These are phyloP conservation scores for Arthromyces matolae DNA, from an alignment of 768 basidiomycete genomes.

Conservation along the genomic window DNA sequence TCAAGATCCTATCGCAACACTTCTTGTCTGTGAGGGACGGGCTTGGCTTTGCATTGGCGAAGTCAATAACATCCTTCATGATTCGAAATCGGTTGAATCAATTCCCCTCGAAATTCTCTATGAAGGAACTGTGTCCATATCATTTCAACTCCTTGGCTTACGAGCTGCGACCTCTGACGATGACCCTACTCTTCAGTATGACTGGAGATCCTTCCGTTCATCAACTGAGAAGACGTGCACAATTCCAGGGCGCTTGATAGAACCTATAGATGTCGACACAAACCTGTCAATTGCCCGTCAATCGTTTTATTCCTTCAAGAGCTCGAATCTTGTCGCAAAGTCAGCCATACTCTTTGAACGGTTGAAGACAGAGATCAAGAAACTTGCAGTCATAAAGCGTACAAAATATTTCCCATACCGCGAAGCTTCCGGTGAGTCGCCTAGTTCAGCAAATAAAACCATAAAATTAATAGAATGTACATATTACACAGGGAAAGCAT, in stretches of 20 bases:
- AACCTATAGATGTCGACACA: neutral
- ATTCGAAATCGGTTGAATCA: neutral
- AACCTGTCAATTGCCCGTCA: neutral
- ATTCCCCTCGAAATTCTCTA: neutral
- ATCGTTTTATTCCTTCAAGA: neutral
- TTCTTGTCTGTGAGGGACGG: neutral
- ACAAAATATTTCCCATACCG: too few relatives aligned
- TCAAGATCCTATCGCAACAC: neutral
- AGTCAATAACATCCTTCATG: neutral
- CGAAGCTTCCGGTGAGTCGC: neutral
- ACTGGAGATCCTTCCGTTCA: conserved; percentile 13
- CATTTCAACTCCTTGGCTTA: neutral
- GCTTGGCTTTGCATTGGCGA: neutral
- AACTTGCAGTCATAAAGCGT: too few relatives aligned
- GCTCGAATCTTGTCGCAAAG: neutral
- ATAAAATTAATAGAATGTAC: too few relatives aligned
- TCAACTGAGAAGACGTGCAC: neutral
- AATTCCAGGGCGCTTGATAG: neutral
- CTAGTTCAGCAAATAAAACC: too few relatives aligned
- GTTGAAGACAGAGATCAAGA: neutral
- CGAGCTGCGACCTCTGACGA: conserved; percentile 1
- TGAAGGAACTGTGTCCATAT: neutral
- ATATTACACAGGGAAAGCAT: too few relatives aligned
- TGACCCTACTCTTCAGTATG: conserved; percentile 6
- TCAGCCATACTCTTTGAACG: neutral